phyloP scores from a whole-genome alignment of 805 yeast species.

The Metschnikowia anglica region DNA sequence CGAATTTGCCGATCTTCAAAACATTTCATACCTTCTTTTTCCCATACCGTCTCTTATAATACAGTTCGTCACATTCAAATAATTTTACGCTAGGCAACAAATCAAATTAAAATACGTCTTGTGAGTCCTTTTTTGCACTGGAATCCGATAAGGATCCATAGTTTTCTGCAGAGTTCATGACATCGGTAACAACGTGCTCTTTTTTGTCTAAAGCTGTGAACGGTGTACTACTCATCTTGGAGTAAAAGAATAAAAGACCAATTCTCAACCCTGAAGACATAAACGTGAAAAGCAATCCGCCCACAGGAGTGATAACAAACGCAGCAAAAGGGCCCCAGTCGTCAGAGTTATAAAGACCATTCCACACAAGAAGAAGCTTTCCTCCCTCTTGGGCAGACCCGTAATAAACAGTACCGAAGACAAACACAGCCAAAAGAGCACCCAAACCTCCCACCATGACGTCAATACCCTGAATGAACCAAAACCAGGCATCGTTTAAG shows the following conservation, averaged over 20 bases:
- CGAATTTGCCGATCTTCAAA: too few species aligned
- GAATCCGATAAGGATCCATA: constrained; percentile 24
- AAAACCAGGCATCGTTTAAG: constrained; percentile 56
- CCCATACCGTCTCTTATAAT: constrained; percentile 2
- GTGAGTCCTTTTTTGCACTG: constrained; percentile 10
- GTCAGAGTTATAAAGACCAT: constrained; percentile 69
- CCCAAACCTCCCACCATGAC: constrained; percentile 82
- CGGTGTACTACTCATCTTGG: constrained; percentile 35
- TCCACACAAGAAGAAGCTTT: constrained; percentile 65
- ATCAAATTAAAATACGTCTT: constrained; percentile 1
- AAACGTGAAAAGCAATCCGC: constrained; percentile 63
- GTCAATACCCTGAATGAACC: constrained; percentile 76
- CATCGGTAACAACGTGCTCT: constrained; percentile 17
- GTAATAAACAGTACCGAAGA: constrained; percentile 82
- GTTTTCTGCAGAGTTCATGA: constrained; percentile 7
- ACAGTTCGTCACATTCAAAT: constrained; percentile 1
- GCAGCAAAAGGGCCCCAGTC: constrained; percentile 98
- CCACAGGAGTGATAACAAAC: constrained; percentile 85
- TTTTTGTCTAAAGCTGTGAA: constrained; percentile 49
- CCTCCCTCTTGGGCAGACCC: constrained; percentile 75
- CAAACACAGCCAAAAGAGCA: constrained; percentile 73
- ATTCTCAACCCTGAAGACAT: constrained; percentile 52
- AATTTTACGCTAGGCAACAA: not conserved
- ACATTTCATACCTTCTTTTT: not conserved
- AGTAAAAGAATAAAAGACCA: constrained; percentile 27